Percentiles rank a stretch among this genome's conserved stretches.
Evolutionary conservation across 2,329 filamentous ascomycete genomes (phyloP).

Genomic region (Dactylellina parvicollis): DNA sequence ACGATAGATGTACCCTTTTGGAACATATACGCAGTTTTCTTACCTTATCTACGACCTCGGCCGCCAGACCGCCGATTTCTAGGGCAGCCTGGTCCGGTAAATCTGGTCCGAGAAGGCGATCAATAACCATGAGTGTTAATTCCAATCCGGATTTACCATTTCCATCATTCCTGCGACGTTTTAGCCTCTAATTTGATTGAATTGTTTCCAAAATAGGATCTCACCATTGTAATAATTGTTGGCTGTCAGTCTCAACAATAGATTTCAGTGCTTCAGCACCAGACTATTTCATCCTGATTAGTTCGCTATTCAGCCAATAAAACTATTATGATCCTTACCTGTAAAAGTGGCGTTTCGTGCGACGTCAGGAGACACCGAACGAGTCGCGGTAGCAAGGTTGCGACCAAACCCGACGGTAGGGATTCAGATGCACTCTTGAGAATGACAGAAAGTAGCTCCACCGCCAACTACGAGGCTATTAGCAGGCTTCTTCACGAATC

Average conservation of each 20-base stretch:
- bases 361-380: slow-evolving; percentile 83
- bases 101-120: slow-evolving; percentile 81
- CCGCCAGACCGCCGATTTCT: slow-evolving; percentile 94
- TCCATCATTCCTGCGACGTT: slow-evolving; percentile 66
- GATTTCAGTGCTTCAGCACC: slow-evolving; percentile 87
- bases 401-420: slow-evolving; percentile 85
- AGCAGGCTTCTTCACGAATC: background rate
- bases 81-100: slow-evolving; percentile 94
- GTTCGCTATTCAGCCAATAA: background rate
- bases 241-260: slow-evolving; percentile 86
- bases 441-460: slow-evolving; percentile 82
- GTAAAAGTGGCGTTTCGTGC: slow-evolving; percentile 85
- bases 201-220: background rate
- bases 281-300: slow-evolving; percentile 63
- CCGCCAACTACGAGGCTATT: slow-evolving; percentile 70
- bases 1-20: background rate
- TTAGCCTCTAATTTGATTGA: background rate
- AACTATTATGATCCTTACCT: slow-evolving; percentile 60
- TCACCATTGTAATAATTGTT: slow-evolving; percentile 87
- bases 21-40: background rate
- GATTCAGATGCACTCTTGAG: slow-evolving; percentile 85
- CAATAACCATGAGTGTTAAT: slow-evolving; percentile 88
- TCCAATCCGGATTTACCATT: slow-evolving; percentile 84
- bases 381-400: slow-evolving; percentile 85
- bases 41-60: slow-evolving; percentile 93